Percentiles rank a stretch among this genome's conserved stretches.
phyloP scores from a whole-genome alignment of 495 filamentous ascomycete species.

The Glutinoglossum americanum region DNA sequence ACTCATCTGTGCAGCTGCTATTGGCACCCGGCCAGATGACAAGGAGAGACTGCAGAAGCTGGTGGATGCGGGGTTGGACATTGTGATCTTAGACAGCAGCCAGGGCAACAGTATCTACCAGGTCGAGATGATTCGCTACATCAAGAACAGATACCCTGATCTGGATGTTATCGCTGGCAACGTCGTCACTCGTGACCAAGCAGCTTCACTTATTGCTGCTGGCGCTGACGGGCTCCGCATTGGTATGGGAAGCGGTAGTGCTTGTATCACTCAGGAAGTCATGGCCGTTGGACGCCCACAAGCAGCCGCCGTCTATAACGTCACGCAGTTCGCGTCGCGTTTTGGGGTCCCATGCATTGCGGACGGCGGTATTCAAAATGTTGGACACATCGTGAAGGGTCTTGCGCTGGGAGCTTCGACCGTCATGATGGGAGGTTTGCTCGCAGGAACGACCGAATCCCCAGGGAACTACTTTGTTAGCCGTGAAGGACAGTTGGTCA shows the following conservation, averaged over 20 bases:
- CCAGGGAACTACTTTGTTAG: slow-evolving; percentile 93
- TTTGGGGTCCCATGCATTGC: slow-evolving; percentile 98
- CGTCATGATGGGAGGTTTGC: slow-evolving; percentile 97
- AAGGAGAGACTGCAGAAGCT: slow-evolving; percentile 69
- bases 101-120: slow-evolving; percentile 97
- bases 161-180: slow-evolving; percentile 96
- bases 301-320: slow-evolving; percentile 75
- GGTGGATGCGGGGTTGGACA: slow-evolving; percentile 85
- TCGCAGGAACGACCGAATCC: slow-evolving; percentile 93
- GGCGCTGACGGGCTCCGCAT: slow-evolving; percentile 94
- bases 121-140: slow-evolving; percentile 87
- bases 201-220: slow-evolving; percentile 75
- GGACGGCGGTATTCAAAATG: slow-evolving; percentile 93
- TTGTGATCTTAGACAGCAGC: slow-evolving; percentile 84
- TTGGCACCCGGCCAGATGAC: slow-evolving; percentile 85
- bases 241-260: slow-evolving; percentile 94
- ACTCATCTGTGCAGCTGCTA: slow-evolving; percentile 82
- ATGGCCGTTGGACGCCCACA: slow-evolving; percentile 97
- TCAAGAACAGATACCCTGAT: slow-evolving; percentile 65
- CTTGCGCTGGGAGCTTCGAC: slow-evolving; percentile 83
- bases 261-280: slow-evolving; percentile 98
- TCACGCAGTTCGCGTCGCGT: slow-evolving; percentile 64
- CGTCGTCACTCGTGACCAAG: slow-evolving; percentile 91
- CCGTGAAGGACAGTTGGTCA: slow-evolving; percentile 88
- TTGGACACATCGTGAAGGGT: slow-evolving; percentile 97